Evolutionary conservation across 768 basidiomycete genomes (phyloP), one percentile per base, ranked within the genome.

Genomic region (Cytidiella melzeri): DNA sequence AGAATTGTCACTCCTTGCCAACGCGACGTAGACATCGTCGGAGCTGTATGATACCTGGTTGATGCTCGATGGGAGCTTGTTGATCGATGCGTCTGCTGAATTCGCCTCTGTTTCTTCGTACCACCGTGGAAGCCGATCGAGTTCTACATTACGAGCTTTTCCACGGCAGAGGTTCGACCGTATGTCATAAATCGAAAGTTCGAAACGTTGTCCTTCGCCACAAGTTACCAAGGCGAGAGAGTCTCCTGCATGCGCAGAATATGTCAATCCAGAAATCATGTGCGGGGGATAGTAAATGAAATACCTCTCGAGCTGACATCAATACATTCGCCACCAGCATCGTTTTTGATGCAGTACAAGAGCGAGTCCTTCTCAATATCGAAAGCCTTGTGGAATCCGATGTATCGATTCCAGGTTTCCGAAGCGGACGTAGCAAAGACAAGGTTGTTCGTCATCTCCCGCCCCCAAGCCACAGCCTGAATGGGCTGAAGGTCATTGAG

Each of bases 381-480:
- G 45, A 80, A 77, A 3, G 68, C 76, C 37, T 67, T 71, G 53
- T 86, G 83, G 36, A 59, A 68, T 1, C 81, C 80, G 3, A 39
- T 48, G 7, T 56, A 55, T 4, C 62, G 57, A 13, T 45, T 41
- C 10, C 41, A 26, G 40, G 3, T 41, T 19, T 47, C 54, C 4
- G 79, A 73, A 54, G 83, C 82, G 1, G 80, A 77, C 1, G 80
- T 83, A 1, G 77, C 76, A 59, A 81, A 81, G 12, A 84, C 52
- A 10, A 67, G 51, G 12, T 68, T 55, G 0, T 67, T 52, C 0
- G 77, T 73, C 0, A 58, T 42, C 0, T 62, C 72, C 18, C 27
- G 39, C 1, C 83, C 83, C 83, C 83, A 86, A 7, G 63, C 60
- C 20, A 79, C 71, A 5, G 73, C 63, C 3, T 81, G 44, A 13